Percentiles rank a stretch among this genome's conserved stretches.
Evolutionary conservation across 148 eudicot species (phyloP).

Genomic region (Polygonum maritimum): DNA sequence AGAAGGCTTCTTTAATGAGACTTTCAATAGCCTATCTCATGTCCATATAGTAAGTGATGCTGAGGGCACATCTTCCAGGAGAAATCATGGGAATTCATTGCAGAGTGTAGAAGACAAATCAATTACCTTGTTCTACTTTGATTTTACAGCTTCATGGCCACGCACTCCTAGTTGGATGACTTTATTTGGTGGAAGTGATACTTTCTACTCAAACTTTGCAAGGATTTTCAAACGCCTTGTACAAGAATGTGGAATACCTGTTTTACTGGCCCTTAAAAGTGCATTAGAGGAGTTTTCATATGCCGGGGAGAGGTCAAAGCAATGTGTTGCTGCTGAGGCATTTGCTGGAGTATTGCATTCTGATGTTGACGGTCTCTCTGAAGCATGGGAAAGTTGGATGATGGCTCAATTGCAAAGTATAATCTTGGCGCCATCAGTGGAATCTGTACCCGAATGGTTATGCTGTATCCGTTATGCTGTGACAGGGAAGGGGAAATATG

Average conservation of each 20-base stretch:
- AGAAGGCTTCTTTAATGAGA: constrained; percentile 85
- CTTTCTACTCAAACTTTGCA: constrained; percentile 91
- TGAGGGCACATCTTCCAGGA: constrained; percentile 60
- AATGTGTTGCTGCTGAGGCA: constrained; percentile 99
- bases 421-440: constrained; percentile 82
- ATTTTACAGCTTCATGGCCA: constrained; percentile 97
- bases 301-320: constrained; percentile 92
- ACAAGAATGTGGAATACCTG: constrained; percentile 96
- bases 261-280: constrained; percentile 48
- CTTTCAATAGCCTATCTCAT: constrained; percentile 80
- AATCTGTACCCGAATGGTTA: constrained; percentile 95
- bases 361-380: constrained; percentile 72
- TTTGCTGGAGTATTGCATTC: constrained; percentile 89
- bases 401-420: constrained; percentile 58
- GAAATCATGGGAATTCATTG: constrained; percentile 65
- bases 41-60: constrained; percentile 78
- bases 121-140: constrained; percentile 91
- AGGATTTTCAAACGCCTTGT: constrained; percentile 82
- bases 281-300: constrained; percentile 67
- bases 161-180: constrained; percentile 98
- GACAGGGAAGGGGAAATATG: constrained; percentile 91
- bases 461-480: constrained; percentile 93
- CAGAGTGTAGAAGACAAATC: constrained; percentile 99
- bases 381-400: constrained; percentile 95
- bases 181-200: constrained; percentile 88